phyloP scores from a whole-genome alignment of 2,329 filamentous ascomycete genomes.

The Microcyclospora pomicola region DNA sequence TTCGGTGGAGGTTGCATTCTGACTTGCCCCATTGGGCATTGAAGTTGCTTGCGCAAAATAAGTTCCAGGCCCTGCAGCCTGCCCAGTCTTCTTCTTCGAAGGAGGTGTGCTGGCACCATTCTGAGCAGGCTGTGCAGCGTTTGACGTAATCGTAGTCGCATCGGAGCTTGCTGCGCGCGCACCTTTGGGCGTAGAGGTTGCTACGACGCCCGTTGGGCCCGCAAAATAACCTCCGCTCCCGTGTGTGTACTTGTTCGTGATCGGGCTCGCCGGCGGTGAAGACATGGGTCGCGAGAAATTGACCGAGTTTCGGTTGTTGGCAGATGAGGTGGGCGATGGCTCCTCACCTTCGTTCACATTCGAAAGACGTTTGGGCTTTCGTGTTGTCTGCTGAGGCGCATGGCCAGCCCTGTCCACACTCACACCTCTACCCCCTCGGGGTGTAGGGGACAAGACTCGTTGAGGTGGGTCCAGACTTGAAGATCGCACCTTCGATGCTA shows the following conservation, averaged over 20 bases:
- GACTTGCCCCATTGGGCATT: slow-evolving; percentile 1
- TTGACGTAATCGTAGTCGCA: slow-evolving; percentile 7
- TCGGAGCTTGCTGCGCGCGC: too few species aligned
- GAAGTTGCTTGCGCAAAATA: slow-evolving; percentile 7
- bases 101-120: slow-evolving; percentile 3
- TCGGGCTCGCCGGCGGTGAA: slow-evolving; percentile 23
- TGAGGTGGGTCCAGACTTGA: slow-evolving; percentile 38
- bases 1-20: slow-evolving; percentile 5
- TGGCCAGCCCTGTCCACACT: slow-evolving; percentile 17
- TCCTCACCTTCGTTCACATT: slow-evolving; percentile 26
- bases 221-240: slow-evolving; percentile 42
- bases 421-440: slow-evolving; percentile 22
- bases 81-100: neutral
- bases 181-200: too few species aligned
- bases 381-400: slow-evolving; percentile 7
- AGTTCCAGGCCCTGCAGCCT: slow-evolving; percentile 1
- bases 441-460: slow-evolving; percentile 33
- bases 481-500: slow-evolving; percentile 22
- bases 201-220: slow-evolving; percentile 27
- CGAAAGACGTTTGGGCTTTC: slow-evolving; percentile 22
- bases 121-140: slow-evolving; percentile 9
- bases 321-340: slow-evolving; percentile 21
- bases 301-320: slow-evolving; percentile 26
- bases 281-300: slow-evolving; percentile 44
- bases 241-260: slow-evolving; percentile 13